Evolutionary conservation across 1,139 yeast genomes (phyloP), one percentile per base, ranked within the genome.

Genomic region (Yamadazyma kanchanaburiensis): DNA sequence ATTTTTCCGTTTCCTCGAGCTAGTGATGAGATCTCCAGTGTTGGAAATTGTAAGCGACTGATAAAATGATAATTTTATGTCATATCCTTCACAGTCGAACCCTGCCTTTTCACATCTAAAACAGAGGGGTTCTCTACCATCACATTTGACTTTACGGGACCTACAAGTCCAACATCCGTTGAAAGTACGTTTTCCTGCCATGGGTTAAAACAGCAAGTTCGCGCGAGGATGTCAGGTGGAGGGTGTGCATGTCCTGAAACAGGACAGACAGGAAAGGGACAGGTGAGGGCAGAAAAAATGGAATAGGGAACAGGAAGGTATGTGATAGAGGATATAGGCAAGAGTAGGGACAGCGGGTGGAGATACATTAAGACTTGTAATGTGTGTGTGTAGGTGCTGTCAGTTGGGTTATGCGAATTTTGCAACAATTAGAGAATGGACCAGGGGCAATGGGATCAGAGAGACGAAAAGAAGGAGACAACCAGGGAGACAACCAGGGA

Each of bases 141-240:
- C 77, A 48, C 78, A 72, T 44, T 70, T 71, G 38, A 72, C 72
- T 43, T 70, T 71, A 15, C 77, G 54, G 21, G 56, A 42, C 21
- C 77, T 55, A 42, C 78, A 72, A 9, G 77, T 72, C 69, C 75
- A 70, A 46, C 78, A 72, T 6, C 78, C 78, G 31, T 66, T 57
- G 46, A 69, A 72, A 28, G 65, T 64, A 26, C 77, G 49, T 26
- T 37, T 40, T 2, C 34, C 25, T 12, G 38, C 37, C 40, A 35
- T 35, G 26, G 15, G 17, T 24, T 18, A 8, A 9, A 24, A 6
- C 15, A 24, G 18, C 18, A 14, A 19, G 25, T 15, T 6, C 14
- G 18, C 8, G 25, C 25, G 18, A 15, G 18, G 12, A 12, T 9
- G 24, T 11, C 15, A 11, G 6, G 24, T 12, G 15, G 20, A 22